A percentile compares a stretch with the other conserved stretches of the same genome.
Evolutionary conservation across 805 yeast species (phyloP).

Genomic region (Wickerhamomyces strasburgensis): DNA sequence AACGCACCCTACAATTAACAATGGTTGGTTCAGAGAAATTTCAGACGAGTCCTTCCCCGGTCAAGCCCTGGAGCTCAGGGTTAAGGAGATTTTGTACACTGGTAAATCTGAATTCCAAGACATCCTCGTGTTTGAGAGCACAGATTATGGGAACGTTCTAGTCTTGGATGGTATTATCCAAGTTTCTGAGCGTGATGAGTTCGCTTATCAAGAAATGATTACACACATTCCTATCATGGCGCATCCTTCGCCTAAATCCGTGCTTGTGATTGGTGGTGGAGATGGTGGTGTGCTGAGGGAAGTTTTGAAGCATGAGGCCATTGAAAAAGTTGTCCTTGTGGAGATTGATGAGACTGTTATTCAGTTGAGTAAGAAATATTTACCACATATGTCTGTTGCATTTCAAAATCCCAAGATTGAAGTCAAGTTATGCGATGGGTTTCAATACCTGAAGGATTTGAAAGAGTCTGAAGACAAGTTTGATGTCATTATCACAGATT

Average conservation of each 20-base stretch:
- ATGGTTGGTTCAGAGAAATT: constrained; percentile 82
- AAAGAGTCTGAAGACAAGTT: constrained; percentile 40
- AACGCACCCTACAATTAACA: constrained; percentile 32
- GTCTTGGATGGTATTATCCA: constrained; percentile 89
- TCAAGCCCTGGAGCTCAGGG: constrained; percentile 67
- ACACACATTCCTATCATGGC: constrained; percentile 76
- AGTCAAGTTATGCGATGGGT: constrained; percentile 76
- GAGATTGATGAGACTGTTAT: constrained; percentile 88
- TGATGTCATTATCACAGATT: constrained; percentile 86
- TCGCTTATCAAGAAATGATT: constrained; percentile 90
- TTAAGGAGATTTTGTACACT: constrained; percentile 60
- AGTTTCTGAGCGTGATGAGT: constrained; percentile 89
- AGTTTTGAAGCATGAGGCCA: constrained; percentile 66
- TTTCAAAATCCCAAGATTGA: constrained; percentile 61
- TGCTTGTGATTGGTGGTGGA: constrained; percentile 91
- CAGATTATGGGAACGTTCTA: constrained; percentile 78
- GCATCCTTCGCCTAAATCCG: constrained; percentile 69
- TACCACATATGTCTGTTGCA: constrained; percentile 71
- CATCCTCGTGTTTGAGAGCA: constrained; percentile 63
- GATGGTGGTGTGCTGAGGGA: constrained; percentile 94
- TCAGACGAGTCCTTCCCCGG: constrained; percentile 78
- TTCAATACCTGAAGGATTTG: constrained; percentile 55
- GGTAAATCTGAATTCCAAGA: constrained; percentile 74
- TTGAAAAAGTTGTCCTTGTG: constrained; percentile 68
- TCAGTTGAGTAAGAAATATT: constrained; percentile 59